Percentiles rank a stretch among this genome's conserved stretches.
Evolutionary conservation across 306 rosid genomes (phyloP).

Genomic region (Bauhinia variegata): DNA sequence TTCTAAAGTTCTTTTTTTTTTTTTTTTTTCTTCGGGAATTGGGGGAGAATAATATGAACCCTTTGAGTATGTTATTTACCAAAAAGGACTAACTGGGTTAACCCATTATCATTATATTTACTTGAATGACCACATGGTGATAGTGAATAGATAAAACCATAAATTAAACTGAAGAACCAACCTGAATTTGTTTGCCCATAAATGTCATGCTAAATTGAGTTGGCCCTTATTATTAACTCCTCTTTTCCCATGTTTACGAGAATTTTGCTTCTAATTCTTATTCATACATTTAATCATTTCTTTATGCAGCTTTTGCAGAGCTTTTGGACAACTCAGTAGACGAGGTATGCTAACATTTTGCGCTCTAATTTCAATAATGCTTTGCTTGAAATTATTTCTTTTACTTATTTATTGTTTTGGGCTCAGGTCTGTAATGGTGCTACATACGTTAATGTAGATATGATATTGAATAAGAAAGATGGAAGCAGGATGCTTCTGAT

Average conservation of each 20-base stretch:
- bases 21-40: neutral
- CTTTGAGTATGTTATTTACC: too few species aligned
- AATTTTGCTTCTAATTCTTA: constrained; percentile 15
- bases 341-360: constrained; percentile 58
- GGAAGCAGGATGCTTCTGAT: constrained; percentile 69
- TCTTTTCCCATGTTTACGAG: neutral
- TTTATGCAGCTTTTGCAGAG: constrained; percentile 92
- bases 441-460: constrained; percentile 78
- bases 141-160: too few species aligned
- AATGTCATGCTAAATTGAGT: too few species aligned
- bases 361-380: constrained; percentile 1
- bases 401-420: constrained; percentile 33
- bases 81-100: too few species aligned
- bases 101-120: too few species aligned
- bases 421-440: constrained; percentile 88
- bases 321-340: constrained; percentile 92
- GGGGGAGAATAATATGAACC: too few species aligned
- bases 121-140: too few species aligned
- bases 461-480: constrained; percentile 74
- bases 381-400: constrained; percentile 7
- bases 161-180: too few species aligned
- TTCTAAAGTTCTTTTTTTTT: neutral
- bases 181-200: too few species aligned
- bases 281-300: constrained; percentile 31
- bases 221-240: neutral